A percentile compares a stretch with the other conserved stretches of the same genome.
phyloP scores from a whole-genome alignment of 148 eudicot species.

The Camellia granthamiana region DNA sequence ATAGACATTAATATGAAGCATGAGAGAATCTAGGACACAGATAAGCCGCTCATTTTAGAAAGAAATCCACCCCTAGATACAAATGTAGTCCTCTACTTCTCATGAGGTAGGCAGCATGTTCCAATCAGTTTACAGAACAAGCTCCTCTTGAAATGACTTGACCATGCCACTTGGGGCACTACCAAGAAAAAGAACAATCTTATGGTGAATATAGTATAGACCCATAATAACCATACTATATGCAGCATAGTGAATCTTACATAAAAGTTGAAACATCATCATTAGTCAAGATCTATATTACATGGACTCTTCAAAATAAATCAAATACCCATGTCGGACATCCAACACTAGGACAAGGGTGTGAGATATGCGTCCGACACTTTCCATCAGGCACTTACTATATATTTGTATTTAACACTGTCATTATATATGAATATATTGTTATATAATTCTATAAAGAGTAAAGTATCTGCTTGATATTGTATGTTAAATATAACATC shows the following conservation, averaged over 20 bases:
- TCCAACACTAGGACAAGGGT: no score
- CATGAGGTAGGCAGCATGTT: slow-evolving; percentile 67
- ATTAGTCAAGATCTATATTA: neutral
- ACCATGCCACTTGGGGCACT: slow-evolving; percentile 41
- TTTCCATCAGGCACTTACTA: no score
- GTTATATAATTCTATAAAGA: no score
- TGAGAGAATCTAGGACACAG: slow-evolving; percentile 3
- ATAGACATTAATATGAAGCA: neutral
- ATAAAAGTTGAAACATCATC: neutral
- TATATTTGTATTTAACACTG: no score
- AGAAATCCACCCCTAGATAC: slow-evolving; percentile 19
- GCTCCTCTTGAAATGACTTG: slow-evolving; percentile 44
- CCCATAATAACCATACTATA: slow-evolving; percentile 22
- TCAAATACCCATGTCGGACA: no score
- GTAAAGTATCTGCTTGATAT: no score
- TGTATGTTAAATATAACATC: no score
- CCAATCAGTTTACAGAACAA: slow-evolving; percentile 44
- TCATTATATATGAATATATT: no score
- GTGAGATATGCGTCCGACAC: no score
- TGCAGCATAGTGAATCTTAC: neutral
- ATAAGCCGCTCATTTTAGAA: slow-evolving; percentile 17
- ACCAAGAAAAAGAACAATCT: slow-evolving; percentile 41
- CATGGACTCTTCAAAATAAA: no score
- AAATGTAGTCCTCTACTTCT: slow-evolving; percentile 49
- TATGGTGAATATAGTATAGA: slow-evolving; percentile 19